phyloP scores from a whole-genome alignment of 1,139 yeast genomes.

The Meyerozyma guilliermondii region DNA sequence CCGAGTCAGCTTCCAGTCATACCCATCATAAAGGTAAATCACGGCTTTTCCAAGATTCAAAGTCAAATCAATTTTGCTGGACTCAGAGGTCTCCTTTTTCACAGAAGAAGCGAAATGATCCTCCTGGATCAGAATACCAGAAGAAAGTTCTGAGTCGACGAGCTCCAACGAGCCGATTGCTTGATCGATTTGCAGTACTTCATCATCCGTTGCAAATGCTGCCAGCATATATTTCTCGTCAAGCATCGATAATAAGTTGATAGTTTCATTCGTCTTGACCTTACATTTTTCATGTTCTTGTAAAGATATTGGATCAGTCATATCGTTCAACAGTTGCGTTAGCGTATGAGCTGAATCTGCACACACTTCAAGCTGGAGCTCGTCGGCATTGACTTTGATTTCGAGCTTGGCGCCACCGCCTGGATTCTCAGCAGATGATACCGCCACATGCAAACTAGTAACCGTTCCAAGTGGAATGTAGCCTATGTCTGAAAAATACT shows the following conservation, averaged over 20 bases:
- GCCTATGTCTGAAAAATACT: slow-evolving; percentile 25
- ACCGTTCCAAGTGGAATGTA: slow-evolving; percentile 42
- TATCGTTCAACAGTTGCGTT: slow-evolving; percentile 61
- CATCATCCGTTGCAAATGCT: background rate
- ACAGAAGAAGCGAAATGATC: slow-evolving; percentile 36
- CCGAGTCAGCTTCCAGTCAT: slow-evolving; percentile 84
- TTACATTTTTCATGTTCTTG: slow-evolving; percentile 54
- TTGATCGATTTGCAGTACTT: background rate
- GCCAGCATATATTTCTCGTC: slow-evolving; percentile 18
- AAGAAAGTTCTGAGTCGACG: slow-evolving; percentile 1
- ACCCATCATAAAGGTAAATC: slow-evolving; percentile 78
- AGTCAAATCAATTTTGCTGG: slow-evolving; percentile 27
- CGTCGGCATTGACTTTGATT: slow-evolving; percentile 45
- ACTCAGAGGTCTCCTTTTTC: slow-evolving; percentile 5
- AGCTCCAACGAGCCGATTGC: slow-evolving; percentile 4
- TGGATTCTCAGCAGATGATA: slow-evolving; percentile 23
- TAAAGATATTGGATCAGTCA: slow-evolving; percentile 62
- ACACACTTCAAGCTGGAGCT: slow-evolving; percentile 55
- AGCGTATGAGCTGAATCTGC: slow-evolving; percentile 82
- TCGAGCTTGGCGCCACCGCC: slow-evolving; percentile 23
- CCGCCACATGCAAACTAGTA: slow-evolving; percentile 37
- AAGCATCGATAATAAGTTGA: slow-evolving; percentile 48
- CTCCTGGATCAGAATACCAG: slow-evolving; percentile 27
- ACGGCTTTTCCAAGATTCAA: slow-evolving; percentile 34
- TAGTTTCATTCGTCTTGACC: slow-evolving; percentile 24